Conservation (phyloP, 2,329 filamentous ascomycete species). For the Paramyrothecium roridum region DNA sequence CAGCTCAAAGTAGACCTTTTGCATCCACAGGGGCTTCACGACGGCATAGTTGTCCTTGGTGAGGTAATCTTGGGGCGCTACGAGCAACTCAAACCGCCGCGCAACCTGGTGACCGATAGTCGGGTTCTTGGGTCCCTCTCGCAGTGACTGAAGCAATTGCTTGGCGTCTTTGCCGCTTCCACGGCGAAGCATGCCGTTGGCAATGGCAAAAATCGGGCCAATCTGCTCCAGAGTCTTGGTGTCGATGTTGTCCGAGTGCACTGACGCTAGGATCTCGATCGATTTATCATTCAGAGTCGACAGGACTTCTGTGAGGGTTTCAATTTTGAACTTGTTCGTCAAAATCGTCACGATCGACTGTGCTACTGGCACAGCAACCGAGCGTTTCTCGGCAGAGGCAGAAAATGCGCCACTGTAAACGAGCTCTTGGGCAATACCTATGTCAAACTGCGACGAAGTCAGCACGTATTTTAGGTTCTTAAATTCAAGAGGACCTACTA, state of each 20-base stretch:
- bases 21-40: constrained; percentile 43
- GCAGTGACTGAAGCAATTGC: constrained; percentile 29
- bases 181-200: constrained; percentile 33
- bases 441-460: constrained; percentile 26
- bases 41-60: constrained; percentile 38
- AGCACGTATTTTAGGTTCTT: background rate
- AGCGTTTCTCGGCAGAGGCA: constrained; percentile 1
- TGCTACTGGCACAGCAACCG: constrained; percentile 20
- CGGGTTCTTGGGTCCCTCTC: constrained; percentile 27
- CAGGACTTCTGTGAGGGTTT: constrained; percentile 23
- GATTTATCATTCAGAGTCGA: constrained; percentile 20
- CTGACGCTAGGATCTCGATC: constrained; percentile 1
- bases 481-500: constrained; percentile 23
- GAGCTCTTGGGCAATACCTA: constrained; percentile 30
- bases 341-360: constrained; percentile 36
- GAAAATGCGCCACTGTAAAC: constrained; percentile 22
- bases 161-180: constrained; percentile 31
- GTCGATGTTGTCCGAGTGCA: constrained; percentile 5
- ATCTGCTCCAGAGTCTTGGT: constrained; percentile 18
- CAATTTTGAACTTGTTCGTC: constrained; percentile 42
- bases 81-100: constrained; percentile 37
- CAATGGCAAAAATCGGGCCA: constrained; percentile 30
- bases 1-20: constrained; percentile 46
- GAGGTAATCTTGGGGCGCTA: constrained; percentile 35
- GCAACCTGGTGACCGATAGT: constrained; percentile 36